Conservation (phyloP, 2,329 filamentous ascomycete species). For the Pseudogymnoascus sp. region DNA sequence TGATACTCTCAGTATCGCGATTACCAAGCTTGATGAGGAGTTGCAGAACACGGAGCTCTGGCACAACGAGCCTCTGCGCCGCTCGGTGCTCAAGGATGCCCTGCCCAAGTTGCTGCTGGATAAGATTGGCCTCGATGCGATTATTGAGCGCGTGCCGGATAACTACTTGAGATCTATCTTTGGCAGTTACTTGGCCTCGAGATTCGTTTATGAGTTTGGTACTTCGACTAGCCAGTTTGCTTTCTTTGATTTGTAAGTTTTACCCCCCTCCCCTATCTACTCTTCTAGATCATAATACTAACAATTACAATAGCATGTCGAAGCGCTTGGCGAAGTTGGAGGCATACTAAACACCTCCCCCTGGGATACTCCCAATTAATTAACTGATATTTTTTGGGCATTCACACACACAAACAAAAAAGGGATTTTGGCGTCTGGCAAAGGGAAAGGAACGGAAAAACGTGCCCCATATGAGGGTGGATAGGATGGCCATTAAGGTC, state of each 20-base stretch:
- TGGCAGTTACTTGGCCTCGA: conserved; percentile 86
- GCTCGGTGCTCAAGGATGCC: conserved; percentile 74
- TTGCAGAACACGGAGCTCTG: conserved; percentile 89
- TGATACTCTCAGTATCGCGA: conserved; percentile 83
- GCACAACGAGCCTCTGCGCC: conserved; percentile 72
- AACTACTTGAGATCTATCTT: conserved; percentile 93
- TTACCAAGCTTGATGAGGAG: conserved; percentile 95
- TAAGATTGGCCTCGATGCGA: conserved; percentile 85
- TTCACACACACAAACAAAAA: neutral
- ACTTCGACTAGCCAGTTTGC: conserved; percentile 91
- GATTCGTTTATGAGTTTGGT: conserved; percentile 94
- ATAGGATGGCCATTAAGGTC: neutral
- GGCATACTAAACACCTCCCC: neutral
- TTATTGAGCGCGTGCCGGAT: conserved; percentile 81
- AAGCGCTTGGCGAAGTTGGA: conserved; percentile 51
- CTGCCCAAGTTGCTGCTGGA: conserved; percentile 76
- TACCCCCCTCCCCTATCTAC: neutral
- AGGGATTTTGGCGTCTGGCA: neutral
- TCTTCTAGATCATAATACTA: conserved; percentile 19
- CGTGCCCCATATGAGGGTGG: neutral
- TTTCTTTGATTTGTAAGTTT: conserved; percentile 92
- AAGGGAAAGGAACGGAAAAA: neutral
- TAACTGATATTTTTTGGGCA: neutral
- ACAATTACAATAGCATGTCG: conserved; percentile 48
- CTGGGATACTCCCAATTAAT: neutral